phyloP scores from a whole-genome alignment of 106 monocot genomes.

The Amphibolis antarctica region DNA sequence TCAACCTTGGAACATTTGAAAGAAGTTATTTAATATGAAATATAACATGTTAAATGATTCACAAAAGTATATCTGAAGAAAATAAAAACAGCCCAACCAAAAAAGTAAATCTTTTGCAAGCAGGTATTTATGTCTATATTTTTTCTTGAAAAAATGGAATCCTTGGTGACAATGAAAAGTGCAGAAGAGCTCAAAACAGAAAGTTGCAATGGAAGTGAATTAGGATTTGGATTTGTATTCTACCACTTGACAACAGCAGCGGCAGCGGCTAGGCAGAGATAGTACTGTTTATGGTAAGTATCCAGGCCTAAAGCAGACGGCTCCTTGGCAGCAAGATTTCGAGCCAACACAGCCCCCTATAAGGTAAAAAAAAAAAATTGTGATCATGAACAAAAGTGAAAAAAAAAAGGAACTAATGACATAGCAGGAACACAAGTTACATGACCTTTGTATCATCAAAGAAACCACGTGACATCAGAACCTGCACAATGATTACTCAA shows the following conservation, averaged over 20 bases:
- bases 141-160: too few relatives aligned
- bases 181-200: background rate
- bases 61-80: background rate
- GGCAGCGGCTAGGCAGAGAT: conserved; percentile 92
- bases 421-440: background rate
- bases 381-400: background rate
- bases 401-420: background rate
- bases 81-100: background rate
- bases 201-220: background rate
- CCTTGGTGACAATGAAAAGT: too few relatives aligned
- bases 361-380: conserved; percentile 8
- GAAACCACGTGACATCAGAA: conserved; percentile 70
- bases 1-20: too few relatives aligned
- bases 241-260: conserved; percentile 88
- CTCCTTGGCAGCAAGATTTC: conserved; percentile 77
- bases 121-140: too few relatives aligned
- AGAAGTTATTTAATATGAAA: too few relatives aligned
- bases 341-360: conserved; percentile 69
- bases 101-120: background rate
- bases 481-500: conserved; percentile 22
- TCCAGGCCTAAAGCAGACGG: conserved; percentile 92
- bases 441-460: conserved; percentile 95
- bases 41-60: too few relatives aligned
- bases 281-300: conserved; percentile 89
- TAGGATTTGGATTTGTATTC: background rate